These are phyloP conservation scores for Dactylonectria macrodidyma DNA, from an alignment of 2,329 filamentous ascomycete species.

Conservation along the genomic window DNA sequence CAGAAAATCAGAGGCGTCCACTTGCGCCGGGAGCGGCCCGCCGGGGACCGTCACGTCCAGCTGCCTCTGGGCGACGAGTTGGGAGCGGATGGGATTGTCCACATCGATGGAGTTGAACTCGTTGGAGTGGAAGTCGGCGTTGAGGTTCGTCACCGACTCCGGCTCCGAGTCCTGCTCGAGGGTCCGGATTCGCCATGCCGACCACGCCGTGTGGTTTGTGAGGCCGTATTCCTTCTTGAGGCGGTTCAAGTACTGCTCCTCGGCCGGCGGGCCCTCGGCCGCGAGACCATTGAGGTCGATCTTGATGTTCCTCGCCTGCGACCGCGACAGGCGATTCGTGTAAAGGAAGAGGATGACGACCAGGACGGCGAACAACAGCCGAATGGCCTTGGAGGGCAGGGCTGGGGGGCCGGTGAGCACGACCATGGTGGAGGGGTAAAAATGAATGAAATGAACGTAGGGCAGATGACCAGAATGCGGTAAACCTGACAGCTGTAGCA, in stretches of 20 bases:
- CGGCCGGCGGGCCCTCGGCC: slow-evolving; percentile 42
- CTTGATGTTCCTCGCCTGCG: slow-evolving; percentile 13
- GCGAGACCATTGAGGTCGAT: slow-evolving; percentile 33
- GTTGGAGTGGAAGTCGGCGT: slow-evolving; percentile 51
- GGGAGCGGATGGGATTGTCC: slow-evolving; percentile 40
- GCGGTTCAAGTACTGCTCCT: slow-evolving; percentile 53
- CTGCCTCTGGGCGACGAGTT: slow-evolving; percentile 48
- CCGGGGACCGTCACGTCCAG: slow-evolving; percentile 53
- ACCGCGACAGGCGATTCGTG: slow-evolving; percentile 33
- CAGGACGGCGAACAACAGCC: slow-evolving; percentile 39
- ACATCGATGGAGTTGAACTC: slow-evolving; percentile 48
- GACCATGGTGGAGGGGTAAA: slow-evolving; percentile 42
- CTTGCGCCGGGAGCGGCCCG: slow-evolving; percentile 49
- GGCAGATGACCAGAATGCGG: slow-evolving; percentile 24
- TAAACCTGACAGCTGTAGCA: slow-evolving; percentile 14
- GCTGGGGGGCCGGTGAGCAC: slow-evolving; percentile 43
- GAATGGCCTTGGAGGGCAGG: slow-evolving; percentile 42
- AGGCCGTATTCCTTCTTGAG: slow-evolving; percentile 48
- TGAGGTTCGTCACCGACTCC: slow-evolving; percentile 49
- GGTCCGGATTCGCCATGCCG: slow-evolving; percentile 52
- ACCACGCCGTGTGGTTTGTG: slow-evolving; percentile 52
- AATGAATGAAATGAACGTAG: not conserved
- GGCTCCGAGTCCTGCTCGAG: slow-evolving; percentile 47
- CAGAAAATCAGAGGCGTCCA: slow-evolving; percentile 58
- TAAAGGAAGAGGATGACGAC: slow-evolving; percentile 49